phyloP scores from a whole-genome alignment of 2,329 filamentous ascomycete genomes.

The Alternaria alternata region DNA sequence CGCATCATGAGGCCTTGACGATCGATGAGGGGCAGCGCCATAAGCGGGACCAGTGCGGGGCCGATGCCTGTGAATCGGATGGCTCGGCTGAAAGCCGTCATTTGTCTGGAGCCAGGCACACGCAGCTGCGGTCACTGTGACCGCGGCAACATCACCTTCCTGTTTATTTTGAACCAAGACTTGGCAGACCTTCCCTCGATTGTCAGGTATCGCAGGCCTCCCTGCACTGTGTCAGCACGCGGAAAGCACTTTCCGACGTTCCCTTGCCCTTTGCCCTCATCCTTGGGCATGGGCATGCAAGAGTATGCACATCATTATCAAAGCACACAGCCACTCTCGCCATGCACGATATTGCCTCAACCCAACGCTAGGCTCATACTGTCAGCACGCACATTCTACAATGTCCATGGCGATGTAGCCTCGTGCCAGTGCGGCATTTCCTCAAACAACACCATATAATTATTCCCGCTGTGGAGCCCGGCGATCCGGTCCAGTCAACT shows the following conservation, averaged over 20 bases:
- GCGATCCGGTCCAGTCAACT: constrained; percentile 25
- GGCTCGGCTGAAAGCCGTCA: constrained; percentile 28
- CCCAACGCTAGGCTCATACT: constrained; percentile 3
- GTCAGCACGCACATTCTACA: constrained; percentile 3
- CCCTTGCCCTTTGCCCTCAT: neutral
- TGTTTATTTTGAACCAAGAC: constrained; percentile 27
- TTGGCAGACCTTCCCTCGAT: constrained; percentile 6
- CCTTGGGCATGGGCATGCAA: constrained; percentile 8
- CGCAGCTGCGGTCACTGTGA: constrained; percentile 16
- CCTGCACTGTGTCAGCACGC: constrained; percentile 15
- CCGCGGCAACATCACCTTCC: constrained; percentile 26
- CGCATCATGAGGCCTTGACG: constrained; percentile 37
- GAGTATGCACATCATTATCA: constrained; percentile 10
- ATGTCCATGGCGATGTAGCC: neutral
- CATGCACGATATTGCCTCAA: constrained; percentile 5
- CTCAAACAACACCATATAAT: constrained; percentile 17
- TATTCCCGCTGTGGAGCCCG: constrained; percentile 21
- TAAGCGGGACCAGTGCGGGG: constrained; percentile 26
- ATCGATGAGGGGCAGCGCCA: constrained; percentile 32
- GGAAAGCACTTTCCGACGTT: constrained; percentile 11
- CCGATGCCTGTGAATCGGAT: constrained; percentile 29
- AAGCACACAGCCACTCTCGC: constrained; percentile 11
- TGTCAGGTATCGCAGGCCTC: neutral
- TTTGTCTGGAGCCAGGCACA: constrained; percentile 6
- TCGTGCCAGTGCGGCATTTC: constrained; percentile 18